Evolutionary conservation across 2,329 filamentous ascomycete species (phyloP).

Genomic region (Fusarium ramigenum): DNA sequence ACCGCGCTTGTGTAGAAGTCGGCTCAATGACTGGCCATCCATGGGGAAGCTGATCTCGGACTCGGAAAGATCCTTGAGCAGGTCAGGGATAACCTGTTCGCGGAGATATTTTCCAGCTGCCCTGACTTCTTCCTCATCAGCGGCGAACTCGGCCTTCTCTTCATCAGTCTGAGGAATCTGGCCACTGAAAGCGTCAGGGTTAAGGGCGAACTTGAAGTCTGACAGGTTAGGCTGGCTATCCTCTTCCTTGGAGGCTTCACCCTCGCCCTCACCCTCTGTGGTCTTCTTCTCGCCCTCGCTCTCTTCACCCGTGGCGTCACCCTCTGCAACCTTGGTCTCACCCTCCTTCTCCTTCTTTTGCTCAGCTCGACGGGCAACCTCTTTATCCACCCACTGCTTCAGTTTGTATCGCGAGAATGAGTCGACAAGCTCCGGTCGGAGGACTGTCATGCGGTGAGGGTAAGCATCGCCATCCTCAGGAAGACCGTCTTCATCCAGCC

Average conservation of each 20-base stretch:
- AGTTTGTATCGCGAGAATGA: conserved; percentile 85
- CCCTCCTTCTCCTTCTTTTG: conserved; percentile 41
- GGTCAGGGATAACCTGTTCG: conserved; percentile 80
- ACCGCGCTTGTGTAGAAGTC: conserved; percentile 92
- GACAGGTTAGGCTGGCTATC: conserved; percentile 81
- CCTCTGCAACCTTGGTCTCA: conserved; percentile 40
- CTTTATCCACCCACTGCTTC: conserved; percentile 85
- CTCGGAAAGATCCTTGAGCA: conserved; percentile 87
- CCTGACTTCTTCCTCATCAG: conserved; percentile 89
- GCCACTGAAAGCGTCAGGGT: conserved; percentile 95
- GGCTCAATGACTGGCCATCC: conserved; percentile 92
- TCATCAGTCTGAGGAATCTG: conserved; percentile 89
- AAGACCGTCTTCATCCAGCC: conserved; percentile 80
- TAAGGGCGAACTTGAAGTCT: conserved; percentile 86
- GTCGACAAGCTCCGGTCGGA: conserved; percentile 90
- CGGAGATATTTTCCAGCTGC: conserved; percentile 83
- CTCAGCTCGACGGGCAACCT: conserved; percentile 71
- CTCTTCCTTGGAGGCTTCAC: conserved; percentile 39
- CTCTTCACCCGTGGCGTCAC: conserved; percentile 42
- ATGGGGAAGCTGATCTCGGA: conserved; percentile 97
- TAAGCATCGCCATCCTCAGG: conserved; percentile 66
- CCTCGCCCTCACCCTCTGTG: conserved; percentile 45
- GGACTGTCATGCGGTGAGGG: conserved; percentile 94
- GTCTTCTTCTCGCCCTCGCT: conserved; percentile 46
- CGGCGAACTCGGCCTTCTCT: conserved; percentile 83